Base-by-base conservation (phyloP, 306 rosid species). In the Cucumis hystrix region DNA sequence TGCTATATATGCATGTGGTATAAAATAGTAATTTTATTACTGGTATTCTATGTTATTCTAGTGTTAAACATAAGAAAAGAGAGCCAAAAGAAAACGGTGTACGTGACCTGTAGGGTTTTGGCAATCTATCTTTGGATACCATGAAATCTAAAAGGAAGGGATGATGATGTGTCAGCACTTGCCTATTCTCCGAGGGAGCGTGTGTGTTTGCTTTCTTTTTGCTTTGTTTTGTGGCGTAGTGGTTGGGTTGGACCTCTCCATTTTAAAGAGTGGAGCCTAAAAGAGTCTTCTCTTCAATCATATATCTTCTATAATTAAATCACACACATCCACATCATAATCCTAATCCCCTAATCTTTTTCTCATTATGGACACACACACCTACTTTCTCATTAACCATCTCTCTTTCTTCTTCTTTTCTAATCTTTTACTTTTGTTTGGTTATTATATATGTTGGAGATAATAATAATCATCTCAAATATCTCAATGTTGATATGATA, bases 151-250 rank as follows among this genome's bases (percentile, higher is more conserved):
- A 65, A 86, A 83, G 8, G n/a, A 7, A 60, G 60, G 61, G 78
- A 28, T 51, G 74, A 74, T 78, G 78, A 63, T 63, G 21, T 33
- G 77, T 35, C 16, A 25, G 25, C 33, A 61, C 47, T 54, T 79
- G 83, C 80, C 67, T 76, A 80, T 82, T 85, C 63, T 88, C 86
- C 86, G 84, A 89, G 91, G 95, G 88, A 90, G 89, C 87, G 95
- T 87, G 83, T 73, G 11, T 83, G 80, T 81, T 84, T 83, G 78
- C 85, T 84, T 63, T 80, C 78, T 64, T 13, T 4, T 79, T 79
- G 72, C 59, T 23, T 64, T 64, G 71, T 12, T 65, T 65, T 65
- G 43, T 37, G 71, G 30, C 30, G 43, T 37, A 65, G 71, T 65
- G 49, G 49, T 0, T 54, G 18, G 52, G 52, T 47, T 64, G 73